Percentiles rank a stretch among this genome's conserved stretches.
Evolutionary conservation across 768 basidiomycete species (phyloP).

Genomic region (Suillus fuscotomentosus): DNA sequence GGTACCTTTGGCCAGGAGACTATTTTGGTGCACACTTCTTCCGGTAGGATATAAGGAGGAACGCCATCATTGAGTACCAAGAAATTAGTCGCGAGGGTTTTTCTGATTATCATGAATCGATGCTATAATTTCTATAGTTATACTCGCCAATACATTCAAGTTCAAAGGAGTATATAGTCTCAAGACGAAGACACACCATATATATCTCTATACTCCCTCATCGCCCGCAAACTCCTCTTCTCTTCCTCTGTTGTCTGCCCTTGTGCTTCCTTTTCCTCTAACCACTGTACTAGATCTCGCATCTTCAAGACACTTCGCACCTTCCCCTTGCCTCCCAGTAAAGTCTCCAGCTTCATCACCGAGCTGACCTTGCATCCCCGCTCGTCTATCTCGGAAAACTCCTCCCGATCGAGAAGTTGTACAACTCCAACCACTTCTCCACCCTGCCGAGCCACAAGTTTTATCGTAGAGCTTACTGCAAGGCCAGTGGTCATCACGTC

Average conservation of each 20-base stretch:
- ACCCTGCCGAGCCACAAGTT: constrained; percentile 62
- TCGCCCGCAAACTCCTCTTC: constrained; percentile 61
- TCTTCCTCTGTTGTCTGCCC: constrained; percentile 22
- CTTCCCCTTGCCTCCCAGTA: constrained; percentile 63
- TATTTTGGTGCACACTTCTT: background rate
- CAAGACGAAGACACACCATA: constrained; percentile 17
- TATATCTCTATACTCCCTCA: constrained; percentile 63
- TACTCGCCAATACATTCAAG: background rate
- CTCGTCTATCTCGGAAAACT: constrained; percentile 14
- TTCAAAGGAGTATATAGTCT: too few relatives aligned
- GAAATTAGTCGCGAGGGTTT: background rate
- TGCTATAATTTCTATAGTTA: background rate
- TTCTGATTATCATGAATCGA: background rate
- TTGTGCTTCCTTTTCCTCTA: constrained; percentile 53
- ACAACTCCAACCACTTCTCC: constrained; percentile 89
- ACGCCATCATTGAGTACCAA: background rate
- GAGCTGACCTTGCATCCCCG: constrained; percentile 57
- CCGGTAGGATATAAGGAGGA: background rate
- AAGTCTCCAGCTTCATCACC: constrained; percentile 75
- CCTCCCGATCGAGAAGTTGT: constrained; percentile 72
- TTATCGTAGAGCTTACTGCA: constrained; percentile 82
- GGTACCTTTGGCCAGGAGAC: background rate
- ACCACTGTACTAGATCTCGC: constrained; percentile 81
- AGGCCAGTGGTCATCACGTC: constrained; percentile 96
- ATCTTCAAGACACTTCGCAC: constrained; percentile 83